These are phyloP conservation scores for Neopestalotiopsis clavispora DNA, from an alignment of 2,329 filamentous ascomycete genomes.

Conservation along the genomic window DNA sequence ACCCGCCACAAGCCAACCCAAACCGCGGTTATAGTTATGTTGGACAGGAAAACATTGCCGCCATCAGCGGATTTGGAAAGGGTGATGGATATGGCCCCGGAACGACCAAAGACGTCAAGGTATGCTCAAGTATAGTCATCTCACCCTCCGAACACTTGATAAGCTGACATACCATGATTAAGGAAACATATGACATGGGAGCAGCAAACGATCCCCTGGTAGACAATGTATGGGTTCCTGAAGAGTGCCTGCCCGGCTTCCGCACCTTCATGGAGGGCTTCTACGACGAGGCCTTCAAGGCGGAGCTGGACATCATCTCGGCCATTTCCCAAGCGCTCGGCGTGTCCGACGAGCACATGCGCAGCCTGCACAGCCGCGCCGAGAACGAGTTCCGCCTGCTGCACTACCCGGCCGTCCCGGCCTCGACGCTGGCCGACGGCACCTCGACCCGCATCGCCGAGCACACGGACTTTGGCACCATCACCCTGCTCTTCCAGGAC, in stretches of 20 bases:
- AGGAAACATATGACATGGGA: slow-evolving; percentile 9
- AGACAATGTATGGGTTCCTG: slow-evolving; percentile 4
- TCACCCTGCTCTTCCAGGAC: slow-evolving; percentile 31
- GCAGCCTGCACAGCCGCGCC: not conserved
- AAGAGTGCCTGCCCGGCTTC: not conserved
- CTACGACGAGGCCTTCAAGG: slow-evolving; percentile 11
- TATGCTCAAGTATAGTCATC: not conserved
- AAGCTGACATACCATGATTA: not conserved
- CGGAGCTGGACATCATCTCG: slow-evolving; percentile 7
- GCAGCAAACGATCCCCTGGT: not conserved
- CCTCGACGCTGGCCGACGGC: slow-evolving; percentile 17
- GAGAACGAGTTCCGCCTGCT: slow-evolving; percentile 12
- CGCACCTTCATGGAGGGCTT: slow-evolving; percentile 7
- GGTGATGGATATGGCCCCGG: not conserved
- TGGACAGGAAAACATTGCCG: slow-evolving; percentile 7
- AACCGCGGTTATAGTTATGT: slow-evolving; percentile 10
- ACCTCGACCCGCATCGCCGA: slow-evolving; percentile 10
- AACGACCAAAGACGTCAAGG: slow-evolving; percentile 9
- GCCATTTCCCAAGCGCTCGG: not conserved
- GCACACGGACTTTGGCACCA: slow-evolving; percentile 31
- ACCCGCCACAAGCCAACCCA: slow-evolving; percentile 5
- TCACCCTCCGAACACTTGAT: not conserved
- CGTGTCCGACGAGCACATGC: not conserved
- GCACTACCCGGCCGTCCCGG: slow-evolving; percentile 18
- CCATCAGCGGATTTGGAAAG: not conserved